These are phyloP conservation scores for Colletotrichum sp. DNA, from an alignment of 2,329 filamentous ascomycete species.

Conservation along the genomic window DNA sequence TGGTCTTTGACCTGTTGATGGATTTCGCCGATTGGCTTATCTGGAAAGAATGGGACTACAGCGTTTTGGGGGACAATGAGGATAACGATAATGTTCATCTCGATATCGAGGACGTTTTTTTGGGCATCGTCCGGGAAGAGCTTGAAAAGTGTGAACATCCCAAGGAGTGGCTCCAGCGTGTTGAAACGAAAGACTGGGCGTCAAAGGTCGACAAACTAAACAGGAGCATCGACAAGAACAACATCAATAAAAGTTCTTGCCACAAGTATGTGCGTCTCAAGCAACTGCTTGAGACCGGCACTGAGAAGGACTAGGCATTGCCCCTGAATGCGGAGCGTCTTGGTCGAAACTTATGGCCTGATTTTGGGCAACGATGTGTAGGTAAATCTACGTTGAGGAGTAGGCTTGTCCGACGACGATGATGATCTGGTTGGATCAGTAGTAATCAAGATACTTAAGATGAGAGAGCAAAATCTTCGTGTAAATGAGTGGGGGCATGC, in stretches of 20 bases:
- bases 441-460: no score
- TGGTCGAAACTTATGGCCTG: no score
- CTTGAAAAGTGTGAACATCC: not conserved
- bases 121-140: not conserved
- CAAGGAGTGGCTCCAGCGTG: not conserved
- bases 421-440: no score
- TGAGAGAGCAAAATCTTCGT: no score
- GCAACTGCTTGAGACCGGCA: no score
- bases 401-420: no score
- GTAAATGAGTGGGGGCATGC: no score
- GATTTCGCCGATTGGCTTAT: not conserved
- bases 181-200: not conserved
- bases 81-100: not conserved
- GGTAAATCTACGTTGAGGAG: no score
- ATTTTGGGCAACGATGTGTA: no score
- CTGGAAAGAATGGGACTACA: not conserved
- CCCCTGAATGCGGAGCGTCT: no score
- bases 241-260: not conserved
- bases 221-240: not conserved
- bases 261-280: not conserved
- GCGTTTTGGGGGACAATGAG: not conserved
- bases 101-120: not conserved
- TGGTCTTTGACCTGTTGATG: not conserved
- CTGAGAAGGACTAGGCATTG: no score
- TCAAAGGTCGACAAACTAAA: not conserved